Evolutionary conservation across 306 rosid genomes (phyloP).

Genomic region (Arachis hypogaea): DNA sequence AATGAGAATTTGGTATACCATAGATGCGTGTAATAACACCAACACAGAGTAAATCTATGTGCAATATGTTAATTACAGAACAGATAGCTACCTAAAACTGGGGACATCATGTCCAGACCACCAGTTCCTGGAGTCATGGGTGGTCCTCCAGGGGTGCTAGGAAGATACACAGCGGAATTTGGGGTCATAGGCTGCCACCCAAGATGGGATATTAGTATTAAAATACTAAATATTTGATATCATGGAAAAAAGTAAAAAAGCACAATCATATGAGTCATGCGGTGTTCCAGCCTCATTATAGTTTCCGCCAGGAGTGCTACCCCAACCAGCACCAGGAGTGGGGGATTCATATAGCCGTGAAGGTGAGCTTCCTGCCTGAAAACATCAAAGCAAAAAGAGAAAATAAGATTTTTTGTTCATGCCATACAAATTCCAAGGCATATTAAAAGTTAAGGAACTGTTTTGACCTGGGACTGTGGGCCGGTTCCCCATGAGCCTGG

Average conservation of each 20-base stretch:
- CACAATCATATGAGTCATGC: conserved; percentile 72
- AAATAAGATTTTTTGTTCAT: neutral
- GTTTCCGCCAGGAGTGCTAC: conserved; percentile 87
- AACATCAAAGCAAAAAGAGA: conserved; percentile 17
- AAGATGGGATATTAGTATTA: conserved; percentile 25
- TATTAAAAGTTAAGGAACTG: conserved; percentile 26
- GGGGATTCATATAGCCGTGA: conserved; percentile 96
- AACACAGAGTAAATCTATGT: neutral
- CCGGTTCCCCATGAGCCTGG: conserved; percentile 97
- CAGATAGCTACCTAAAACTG: conserved; percentile 67
- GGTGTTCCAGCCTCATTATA: conserved; percentile 98
- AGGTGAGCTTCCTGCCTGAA: conserved; percentile 96
- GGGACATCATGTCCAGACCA: conserved; percentile 96
- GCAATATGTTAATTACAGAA: conserved; percentile 6
- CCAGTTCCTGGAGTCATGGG: conserved; percentile 99
- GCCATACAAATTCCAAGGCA: conserved; percentile 11
- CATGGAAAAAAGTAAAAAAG: conserved; percentile 10
- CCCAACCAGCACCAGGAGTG: conserved; percentile 99
- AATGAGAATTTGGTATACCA: conserved; percentile 12
- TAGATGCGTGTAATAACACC: neutral
- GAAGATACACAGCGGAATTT: conserved; percentile 92
- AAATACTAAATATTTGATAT: conserved; percentile 1
- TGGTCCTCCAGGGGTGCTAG: conserved; percentile 99
- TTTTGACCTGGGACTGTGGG: conserved; percentile 90
- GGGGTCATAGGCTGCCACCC: conserved; percentile 95